phyloP scores from a whole-genome alignment of 2,329 filamentous ascomycete genomes.

The Davidsoniella eucalypti region DNA sequence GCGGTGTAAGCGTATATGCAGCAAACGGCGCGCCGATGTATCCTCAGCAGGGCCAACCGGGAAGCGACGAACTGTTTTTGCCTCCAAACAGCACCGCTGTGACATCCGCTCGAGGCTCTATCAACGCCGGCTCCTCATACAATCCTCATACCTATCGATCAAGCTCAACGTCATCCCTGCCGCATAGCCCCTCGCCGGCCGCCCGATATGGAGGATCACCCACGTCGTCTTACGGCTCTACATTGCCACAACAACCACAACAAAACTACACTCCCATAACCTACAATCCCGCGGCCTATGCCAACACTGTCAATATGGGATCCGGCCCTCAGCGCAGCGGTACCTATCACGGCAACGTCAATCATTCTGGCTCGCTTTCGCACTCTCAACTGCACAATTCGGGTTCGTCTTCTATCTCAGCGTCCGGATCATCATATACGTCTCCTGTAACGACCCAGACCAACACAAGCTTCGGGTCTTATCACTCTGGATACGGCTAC shows the following conservation, averaged over 20 bases:
- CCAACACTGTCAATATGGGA: slow-evolving; percentile 22
- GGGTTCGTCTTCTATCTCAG: slow-evolving; percentile 1
- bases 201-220: slow-evolving; percentile 8
- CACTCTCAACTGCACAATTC: slow-evolving; percentile 8
- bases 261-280: slow-evolving; percentile 49
- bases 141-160: slow-evolving; percentile 9
- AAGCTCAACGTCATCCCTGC: slow-evolving; percentile 6
- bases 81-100: slow-evolving; percentile 9
- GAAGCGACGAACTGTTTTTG: slow-evolving; percentile 9
- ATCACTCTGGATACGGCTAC: not conserved
- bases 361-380: slow-evolving; percentile 16
- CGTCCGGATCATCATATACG: slow-evolving; percentile 16
- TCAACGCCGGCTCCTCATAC: slow-evolving; percentile 16
- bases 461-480: not conserved
- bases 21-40: slow-evolving; percentile 19
- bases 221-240: slow-evolving; percentile 3
- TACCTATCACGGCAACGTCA: slow-evolving; percentile 32
- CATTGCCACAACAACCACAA: slow-evolving; percentile 19
- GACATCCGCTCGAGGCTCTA: slow-evolving; percentile 13
- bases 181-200: slow-evolving; percentile 16
- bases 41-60: not conserved
- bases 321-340: slow-evolving; percentile 30
- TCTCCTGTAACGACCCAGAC: slow-evolving; percentile 6
- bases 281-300: slow-evolving; percentile 46
- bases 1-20: slow-evolving; percentile 18